Base-by-base conservation (phyloP, 352 stramenopile genomes). In the Globisporangium megalacanthum region DNA sequence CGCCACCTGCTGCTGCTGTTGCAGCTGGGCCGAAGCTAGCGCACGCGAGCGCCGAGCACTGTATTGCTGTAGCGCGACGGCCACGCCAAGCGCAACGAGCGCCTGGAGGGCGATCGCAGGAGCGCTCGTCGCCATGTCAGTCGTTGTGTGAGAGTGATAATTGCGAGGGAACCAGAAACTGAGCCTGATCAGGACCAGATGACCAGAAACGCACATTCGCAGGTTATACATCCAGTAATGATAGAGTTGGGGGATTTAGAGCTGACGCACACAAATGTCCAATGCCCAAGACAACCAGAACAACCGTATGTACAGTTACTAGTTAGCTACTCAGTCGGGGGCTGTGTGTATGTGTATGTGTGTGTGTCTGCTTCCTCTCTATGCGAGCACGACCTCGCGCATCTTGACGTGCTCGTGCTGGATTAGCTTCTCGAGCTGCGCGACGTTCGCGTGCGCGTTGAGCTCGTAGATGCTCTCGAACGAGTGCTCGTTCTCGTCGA, bases 391-490 rank as follows among this genome's bases (percentile, higher is more conserved):
- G 50, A 89, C 73, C 41, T 87, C 77, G 29, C 79, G 81, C 70
- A 94, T 75, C 62, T 86, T 87, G 19, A 76, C 37, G 62, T 94
- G 84, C 72, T 94, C 71, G 59, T 83, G 70, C 67, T 91, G 84
- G 64, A 92, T 88, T 31, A 92, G 69, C 66, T 94, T 86, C 56
- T 95, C 85, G 56, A 95, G 76, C 65, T 93, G 78, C 35, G 80
- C 76, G 49, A 95, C 83, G 58, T 95, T 90, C 31, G 83, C 85
- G 54, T 89, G 75, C 46, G 82, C 80, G 71, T 98, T 98, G 39
- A 97, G 84, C 63, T 93, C 89, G 77, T 97, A 96, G 55, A 98
- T 95, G 56, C 88, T 87, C 73, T 98, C 94, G 74, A 99, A 99
- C 35, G 91, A 97, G 57, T 97, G 73, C 49, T 85, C 70, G 73